Base-by-base conservation (phyloP, 2,329 filamentous ascomycete genomes). In the Pyrenochaeta sp. region DNA sequence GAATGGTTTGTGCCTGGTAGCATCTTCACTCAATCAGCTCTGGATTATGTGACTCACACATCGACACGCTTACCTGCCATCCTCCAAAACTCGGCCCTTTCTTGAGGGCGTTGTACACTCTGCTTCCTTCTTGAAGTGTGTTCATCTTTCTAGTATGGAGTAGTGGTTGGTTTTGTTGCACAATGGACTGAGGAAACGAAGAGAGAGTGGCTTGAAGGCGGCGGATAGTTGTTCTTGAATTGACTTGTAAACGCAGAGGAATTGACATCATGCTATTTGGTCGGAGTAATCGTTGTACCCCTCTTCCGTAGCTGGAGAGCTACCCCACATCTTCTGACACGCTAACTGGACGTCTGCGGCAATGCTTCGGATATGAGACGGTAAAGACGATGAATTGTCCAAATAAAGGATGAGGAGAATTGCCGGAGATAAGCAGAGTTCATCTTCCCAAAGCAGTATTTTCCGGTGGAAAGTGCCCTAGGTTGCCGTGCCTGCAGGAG, bases 21-120 rank as follows among this genome's bases (percentile, higher is more conserved):
- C 73, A 76, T 76, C 68, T 76, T 30, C 14, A 13, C 7, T 26
- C 4, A 19, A 13, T 34, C 19, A 34, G 31, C n/a, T n/a, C 19
- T 34, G 2, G 19, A 30, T 32, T 6, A 44, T 35, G 15, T 18
- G 7, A 7, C n/a, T n/a, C n/a, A n/a, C n/a, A n/a, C n/a, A n/a
- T n/a, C n/a, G n/a, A n/a, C n/a, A 6, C 22, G 13, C 20, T 56
- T 68, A 81, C 80, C 73, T 83, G 81, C 80, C 81, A 84, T 61
- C 74, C 80, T 45, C 81, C 81, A 44, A 81, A 81, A 13, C 73
- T 75, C 22, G 79, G 67, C 7, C 75, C 74, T 26, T 72, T 75
- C 49, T 75, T 71, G 38, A 83, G 72, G 10, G 77, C 77, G 47
- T 74, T 76, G 55, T 77, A 79, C 40, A 83, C 66, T 35, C 77